Percentiles rank a stretch among this genome's conserved stretches.
phyloP scores from a whole-genome alignment of 208 protist species.

The Acanthamoeba royreba region DNA sequence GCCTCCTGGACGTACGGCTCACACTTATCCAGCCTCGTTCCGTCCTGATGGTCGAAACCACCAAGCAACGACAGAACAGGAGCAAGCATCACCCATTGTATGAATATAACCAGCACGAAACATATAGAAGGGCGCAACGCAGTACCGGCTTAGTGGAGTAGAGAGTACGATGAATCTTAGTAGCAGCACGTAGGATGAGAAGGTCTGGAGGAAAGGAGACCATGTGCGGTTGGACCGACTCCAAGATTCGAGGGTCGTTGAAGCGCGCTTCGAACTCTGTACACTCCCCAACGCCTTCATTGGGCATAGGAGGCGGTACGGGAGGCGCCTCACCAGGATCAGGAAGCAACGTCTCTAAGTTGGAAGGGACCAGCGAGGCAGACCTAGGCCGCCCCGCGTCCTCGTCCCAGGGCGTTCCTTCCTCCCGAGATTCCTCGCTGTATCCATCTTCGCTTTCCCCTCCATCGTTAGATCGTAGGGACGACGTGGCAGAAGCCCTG shows the following conservation, averaged over 20 bases:
- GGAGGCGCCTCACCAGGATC: neutral
- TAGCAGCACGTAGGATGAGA: neutral
- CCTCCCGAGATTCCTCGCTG: no score
- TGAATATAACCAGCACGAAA: neutral
- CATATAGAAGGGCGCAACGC: neutral
- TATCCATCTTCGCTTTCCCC: no score
- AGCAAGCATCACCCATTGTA: neutral
- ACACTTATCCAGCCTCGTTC: neutral
- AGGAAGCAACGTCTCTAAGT: neutral
- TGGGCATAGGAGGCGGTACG: neutral
- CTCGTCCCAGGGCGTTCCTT: no score
- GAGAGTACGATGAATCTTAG: neutral
- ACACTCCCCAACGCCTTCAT: neutral
- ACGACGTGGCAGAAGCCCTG: no score
- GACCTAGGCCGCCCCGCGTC: no score
- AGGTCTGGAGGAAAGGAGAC: constrained; percentile 15
- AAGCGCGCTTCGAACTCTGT: constrained; percentile 33
- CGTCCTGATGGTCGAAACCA: neutral
- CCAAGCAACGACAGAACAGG: neutral
- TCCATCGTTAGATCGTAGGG: no score
- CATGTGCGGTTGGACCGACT: neutral
- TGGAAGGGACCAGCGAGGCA: neutral
- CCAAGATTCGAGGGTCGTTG: neutral
- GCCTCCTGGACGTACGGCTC: constrained; percentile 17
- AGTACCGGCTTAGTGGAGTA: neutral